These are phyloP conservation scores for Serendipita sp. DNA, from an alignment of 768 basidiomycete genomes.

Conservation along the genomic window DNA sequence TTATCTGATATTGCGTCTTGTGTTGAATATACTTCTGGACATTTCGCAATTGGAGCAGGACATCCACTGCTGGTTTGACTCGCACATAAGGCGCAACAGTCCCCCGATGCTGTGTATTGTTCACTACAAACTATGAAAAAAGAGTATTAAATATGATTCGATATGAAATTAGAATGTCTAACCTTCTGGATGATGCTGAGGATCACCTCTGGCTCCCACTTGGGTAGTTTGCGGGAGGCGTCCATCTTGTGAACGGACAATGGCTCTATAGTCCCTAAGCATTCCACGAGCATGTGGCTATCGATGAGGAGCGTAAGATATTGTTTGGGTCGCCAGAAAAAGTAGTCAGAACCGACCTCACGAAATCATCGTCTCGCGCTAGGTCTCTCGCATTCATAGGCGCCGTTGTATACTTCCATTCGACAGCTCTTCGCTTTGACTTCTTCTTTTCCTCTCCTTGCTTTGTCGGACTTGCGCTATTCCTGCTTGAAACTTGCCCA, in stretches of 20 bases:
- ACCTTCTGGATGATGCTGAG: conserved; percentile 66
- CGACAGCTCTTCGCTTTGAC: conserved; percentile 3
- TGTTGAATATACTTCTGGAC: conserved; percentile 62
- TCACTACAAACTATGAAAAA: conserved; percentile 10
- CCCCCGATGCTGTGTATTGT: conserved; percentile 34
- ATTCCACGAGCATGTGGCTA: conserved; percentile 67
- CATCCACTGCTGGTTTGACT: conserved; percentile 57
- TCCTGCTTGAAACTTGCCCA: no score
- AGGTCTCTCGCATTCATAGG: conserved; percentile 77
- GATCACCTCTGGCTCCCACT: conserved; percentile 51
- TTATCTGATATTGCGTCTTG: conserved; percentile 72
- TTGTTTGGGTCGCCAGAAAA: neutral
- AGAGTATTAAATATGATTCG: conserved; percentile 16
- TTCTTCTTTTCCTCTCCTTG: neutral
- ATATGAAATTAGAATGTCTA: conserved; percentile 17
- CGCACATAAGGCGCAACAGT: conserved; percentile 20
- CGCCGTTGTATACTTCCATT: conserved; percentile 6
- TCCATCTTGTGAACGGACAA: conserved; percentile 86
- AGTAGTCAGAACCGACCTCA: conserved; percentile 26
- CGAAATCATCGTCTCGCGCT: conserved; percentile 80
- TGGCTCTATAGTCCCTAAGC: conserved; percentile 66
- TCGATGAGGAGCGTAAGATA: neutral
- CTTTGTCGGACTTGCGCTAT: neutral
- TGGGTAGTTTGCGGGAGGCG: conserved; percentile 55
- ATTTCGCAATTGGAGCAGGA: conserved; percentile 49